Conservation (phyloP, 140 eudicot species). For the Oenanthe javanica region DNA sequence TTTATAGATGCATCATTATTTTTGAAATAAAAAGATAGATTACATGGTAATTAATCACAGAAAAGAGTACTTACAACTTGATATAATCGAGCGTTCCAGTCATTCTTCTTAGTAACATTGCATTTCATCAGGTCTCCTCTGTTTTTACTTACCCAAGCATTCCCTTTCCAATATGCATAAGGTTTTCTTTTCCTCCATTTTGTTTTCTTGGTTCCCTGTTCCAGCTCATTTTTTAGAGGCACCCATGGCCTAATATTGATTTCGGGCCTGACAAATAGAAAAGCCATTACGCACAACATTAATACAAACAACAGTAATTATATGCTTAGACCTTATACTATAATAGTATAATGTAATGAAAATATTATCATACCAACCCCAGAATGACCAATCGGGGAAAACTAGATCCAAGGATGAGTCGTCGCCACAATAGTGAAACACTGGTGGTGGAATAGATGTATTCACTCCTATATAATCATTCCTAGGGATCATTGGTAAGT, state of each 20-base stretch:
- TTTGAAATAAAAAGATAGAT: not conserved
- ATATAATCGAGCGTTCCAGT: conserved; percentile 1
- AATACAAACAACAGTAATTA: not conserved
- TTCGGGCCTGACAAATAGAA: not conserved
- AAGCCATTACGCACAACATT: not conserved
- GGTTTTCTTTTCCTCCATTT: conserved; percentile 3
- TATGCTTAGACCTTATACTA: not conserved
- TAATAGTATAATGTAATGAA: not conserved
- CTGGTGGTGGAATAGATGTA: not conserved
- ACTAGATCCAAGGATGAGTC: not conserved
- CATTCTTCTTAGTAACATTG: not conserved
- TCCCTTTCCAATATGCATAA: conserved; percentile 2
- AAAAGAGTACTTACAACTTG: not conserved
- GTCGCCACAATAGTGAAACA: not conserved
- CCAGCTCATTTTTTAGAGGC: conserved; percentile 3
- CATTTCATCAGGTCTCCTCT: not conserved
- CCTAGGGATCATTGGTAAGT: not conserved
- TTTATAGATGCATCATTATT: no score
- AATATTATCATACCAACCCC: conserved; percentile 1
- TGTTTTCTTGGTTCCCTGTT: not conserved
- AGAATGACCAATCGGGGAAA: not conserved
- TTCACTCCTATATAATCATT: not conserved
- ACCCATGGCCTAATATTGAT: not conserved
- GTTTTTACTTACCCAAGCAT: not conserved
- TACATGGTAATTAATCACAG: not conserved